These are phyloP conservation scores for Colletotrichum somersetense DNA, from an alignment of 2,329 filamentous ascomycete genomes.

Conservation along the genomic window DNA sequence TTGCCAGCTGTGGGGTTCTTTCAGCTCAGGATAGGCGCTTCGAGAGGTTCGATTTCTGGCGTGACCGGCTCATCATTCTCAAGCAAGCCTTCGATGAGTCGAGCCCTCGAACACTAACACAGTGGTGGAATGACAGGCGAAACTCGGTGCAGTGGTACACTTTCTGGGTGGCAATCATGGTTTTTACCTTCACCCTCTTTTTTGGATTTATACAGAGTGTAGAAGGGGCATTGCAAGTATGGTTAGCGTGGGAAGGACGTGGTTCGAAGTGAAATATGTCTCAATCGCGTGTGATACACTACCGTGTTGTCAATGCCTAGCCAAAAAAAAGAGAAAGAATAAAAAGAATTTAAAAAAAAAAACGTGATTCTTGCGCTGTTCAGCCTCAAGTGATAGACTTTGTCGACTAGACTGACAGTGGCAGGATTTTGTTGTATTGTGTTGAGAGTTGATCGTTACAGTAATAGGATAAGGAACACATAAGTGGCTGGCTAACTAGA, in stretches of 20 bases:
- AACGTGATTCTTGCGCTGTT: background rate
- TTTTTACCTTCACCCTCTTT: background rate
- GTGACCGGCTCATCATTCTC: too few species aligned
- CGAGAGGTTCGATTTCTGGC: too few species aligned
- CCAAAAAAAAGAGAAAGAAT: too few species aligned
- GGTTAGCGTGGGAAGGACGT: background rate
- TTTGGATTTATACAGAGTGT: background rate
- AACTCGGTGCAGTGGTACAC: conserved; percentile 2
- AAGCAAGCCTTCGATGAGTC: too few species aligned
- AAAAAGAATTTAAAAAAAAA: too few species aligned
- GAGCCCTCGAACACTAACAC: background rate
- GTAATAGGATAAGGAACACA: background rate
- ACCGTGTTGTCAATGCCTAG: background rate
- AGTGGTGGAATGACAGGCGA: conserved; percentile 22
- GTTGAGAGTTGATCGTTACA: background rate
- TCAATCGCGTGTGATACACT: background rate
- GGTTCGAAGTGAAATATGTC: background rate
- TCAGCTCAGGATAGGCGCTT: too few species aligned
- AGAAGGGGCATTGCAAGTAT: conserved; percentile 1
- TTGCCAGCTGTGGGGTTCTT: too few species aligned
- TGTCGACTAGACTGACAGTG: background rate
- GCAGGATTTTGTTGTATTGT: too few species aligned
- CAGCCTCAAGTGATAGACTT: background rate
- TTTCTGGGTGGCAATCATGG: conserved; percentile 5
- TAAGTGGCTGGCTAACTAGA: background rate